A percentile compares a stretch with the other conserved stretches of the same genome.
These are phyloP conservation scores for Phytopythium cucurbitacearum DNA, from an alignment of 352 stramenopile species.

Conservation along the genomic window DNA sequence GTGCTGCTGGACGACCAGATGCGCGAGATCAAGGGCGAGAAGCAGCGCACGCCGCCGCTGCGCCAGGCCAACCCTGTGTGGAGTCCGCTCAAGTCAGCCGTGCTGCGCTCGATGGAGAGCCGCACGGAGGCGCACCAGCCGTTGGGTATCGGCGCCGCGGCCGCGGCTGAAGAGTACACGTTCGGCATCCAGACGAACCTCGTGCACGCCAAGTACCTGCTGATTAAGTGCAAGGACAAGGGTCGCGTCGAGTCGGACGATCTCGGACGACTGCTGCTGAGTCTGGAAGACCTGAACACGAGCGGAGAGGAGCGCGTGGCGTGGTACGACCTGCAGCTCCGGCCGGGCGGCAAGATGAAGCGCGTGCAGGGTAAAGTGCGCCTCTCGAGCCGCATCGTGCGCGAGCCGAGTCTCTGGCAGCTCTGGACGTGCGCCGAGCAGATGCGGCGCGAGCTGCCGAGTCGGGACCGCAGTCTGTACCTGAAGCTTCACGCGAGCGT, in stretches of 20 bases:
- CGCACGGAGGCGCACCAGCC: slow-evolving; percentile 76
- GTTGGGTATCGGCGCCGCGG: slow-evolving; percentile 78
- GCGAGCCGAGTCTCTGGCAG: slow-evolving; percentile 79
- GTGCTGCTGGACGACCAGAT: slow-evolving; percentile 82
- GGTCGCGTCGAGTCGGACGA: slow-evolving; percentile 81
- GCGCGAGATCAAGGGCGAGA: slow-evolving; percentile 85
- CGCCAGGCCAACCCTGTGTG: slow-evolving; percentile 62
- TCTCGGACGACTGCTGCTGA: slow-evolving; percentile 70
- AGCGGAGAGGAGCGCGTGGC: slow-evolving; percentile 75
- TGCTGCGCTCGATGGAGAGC: slow-evolving; percentile 78
- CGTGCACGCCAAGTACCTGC: slow-evolving; percentile 69
- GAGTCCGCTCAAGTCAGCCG: slow-evolving; percentile 77
- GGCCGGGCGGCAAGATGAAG: slow-evolving; percentile 82
- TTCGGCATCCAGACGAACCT: slow-evolving; percentile 81
- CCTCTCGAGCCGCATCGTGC: slow-evolving; percentile 82
- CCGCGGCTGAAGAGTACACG: slow-evolving; percentile 81
- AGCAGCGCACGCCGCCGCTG: slow-evolving; percentile 75
- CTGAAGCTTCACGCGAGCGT: slow-evolving; percentile 76
- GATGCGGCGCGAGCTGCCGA: slow-evolving; percentile 72
- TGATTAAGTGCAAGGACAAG: slow-evolving; percentile 89
- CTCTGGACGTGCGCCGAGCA: slow-evolving; percentile 82
- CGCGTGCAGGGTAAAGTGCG: slow-evolving; percentile 77
- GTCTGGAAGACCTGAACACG: slow-evolving; percentile 80
- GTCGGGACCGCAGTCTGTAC: slow-evolving; percentile 73
- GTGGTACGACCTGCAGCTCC: slow-evolving; percentile 84